phyloP scores from a whole-genome alignment of 176 grass and related monocot species.

The Canna indica region DNA sequence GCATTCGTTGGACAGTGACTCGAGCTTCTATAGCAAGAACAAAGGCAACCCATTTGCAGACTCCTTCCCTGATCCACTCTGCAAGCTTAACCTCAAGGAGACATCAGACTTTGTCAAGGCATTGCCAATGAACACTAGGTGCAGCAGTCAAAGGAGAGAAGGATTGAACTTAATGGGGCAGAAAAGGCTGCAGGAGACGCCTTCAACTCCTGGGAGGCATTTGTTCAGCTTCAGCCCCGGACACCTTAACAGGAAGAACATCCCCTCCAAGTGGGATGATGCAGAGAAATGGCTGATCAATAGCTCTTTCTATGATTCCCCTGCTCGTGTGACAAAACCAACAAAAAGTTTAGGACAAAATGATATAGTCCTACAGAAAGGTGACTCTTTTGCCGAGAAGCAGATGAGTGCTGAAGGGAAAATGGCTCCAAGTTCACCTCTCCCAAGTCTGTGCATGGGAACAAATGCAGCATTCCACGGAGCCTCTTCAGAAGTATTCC shows the following conservation, averaged over 20 bases:
- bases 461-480: slow-evolving; percentile 29
- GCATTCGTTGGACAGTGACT: slow-evolving; percentile 35
- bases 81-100: slow-evolving; percentile 51
- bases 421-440: slow-evolving; percentile 10
- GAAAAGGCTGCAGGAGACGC: slow-evolving; percentile 29
- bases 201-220: slow-evolving; percentile 21
- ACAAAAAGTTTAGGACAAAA: slow-evolving; percentile 35
- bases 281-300: slow-evolving; percentile 87
- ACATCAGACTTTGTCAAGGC: slow-evolving; percentile 51
- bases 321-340: slow-evolving; percentile 28
- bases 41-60: slow-evolving; percentile 34
- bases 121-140: slow-evolving; percentile 43
- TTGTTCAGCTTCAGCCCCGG: slow-evolving; percentile 40
- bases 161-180: slow-evolving; percentile 16
- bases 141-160: slow-evolving; percentile 31
- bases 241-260: slow-evolving; percentile 34
- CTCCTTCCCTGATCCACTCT: slow-evolving; percentile 46
- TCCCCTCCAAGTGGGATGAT: slow-evolving; percentile 98
- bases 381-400: slow-evolving; percentile 22
- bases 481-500: slow-evolving; percentile 48
- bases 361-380: slow-evolving; percentile 12
- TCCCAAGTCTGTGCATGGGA: slow-evolving; percentile 8
- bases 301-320: slow-evolving; percentile 21
- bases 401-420: no score
- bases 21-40: slow-evolving; percentile 13